Evolutionary conservation across 305 asterid genomes (phyloP).

Genomic region (Striga hermonthica): DNA sequence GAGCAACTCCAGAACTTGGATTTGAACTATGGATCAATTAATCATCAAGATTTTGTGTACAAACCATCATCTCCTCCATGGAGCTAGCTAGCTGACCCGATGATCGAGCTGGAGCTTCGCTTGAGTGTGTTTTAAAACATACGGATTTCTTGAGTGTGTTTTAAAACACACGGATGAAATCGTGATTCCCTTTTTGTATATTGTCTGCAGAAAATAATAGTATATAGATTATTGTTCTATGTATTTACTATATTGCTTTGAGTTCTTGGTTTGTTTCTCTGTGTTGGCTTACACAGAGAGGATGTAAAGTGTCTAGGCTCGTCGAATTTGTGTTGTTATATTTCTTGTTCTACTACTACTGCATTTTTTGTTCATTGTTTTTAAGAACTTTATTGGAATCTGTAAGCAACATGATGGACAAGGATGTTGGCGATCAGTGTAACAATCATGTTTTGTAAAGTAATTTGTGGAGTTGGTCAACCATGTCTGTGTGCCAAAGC

Average conservation of each 20-base stretch:
- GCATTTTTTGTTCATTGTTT: neutral
- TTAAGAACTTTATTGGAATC: constrained; percentile 7
- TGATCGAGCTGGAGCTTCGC: neutral
- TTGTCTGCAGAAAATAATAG: constrained; percentile 33
- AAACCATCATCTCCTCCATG: constrained; percentile 82
- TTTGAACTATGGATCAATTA: constrained; percentile 56
- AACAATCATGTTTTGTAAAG: no score
- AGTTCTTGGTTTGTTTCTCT: constrained; percentile 3
- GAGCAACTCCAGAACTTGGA: constrained; percentile 91
- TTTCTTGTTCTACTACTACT: neutral
- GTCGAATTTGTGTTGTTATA: constrained; percentile 23
- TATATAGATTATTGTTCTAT: constrained; percentile 32
- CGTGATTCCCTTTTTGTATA: constrained; percentile 41
- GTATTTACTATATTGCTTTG: constrained; percentile 28
- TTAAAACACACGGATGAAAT: neutral
- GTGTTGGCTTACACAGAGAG: neutral
- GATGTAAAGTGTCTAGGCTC: neutral
- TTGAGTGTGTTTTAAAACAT: no score
- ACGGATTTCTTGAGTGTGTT: neutral
- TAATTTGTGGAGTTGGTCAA: no score
- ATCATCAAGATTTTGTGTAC: constrained; percentile 67
- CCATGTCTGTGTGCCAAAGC: no score
- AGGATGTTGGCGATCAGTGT: neutral
- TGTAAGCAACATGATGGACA: constrained; percentile 3
- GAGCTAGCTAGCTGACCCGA: constrained; percentile 45